Conservation (phyloP, 306 rosid genomes). For the Mucuna pruriens region DNA sequence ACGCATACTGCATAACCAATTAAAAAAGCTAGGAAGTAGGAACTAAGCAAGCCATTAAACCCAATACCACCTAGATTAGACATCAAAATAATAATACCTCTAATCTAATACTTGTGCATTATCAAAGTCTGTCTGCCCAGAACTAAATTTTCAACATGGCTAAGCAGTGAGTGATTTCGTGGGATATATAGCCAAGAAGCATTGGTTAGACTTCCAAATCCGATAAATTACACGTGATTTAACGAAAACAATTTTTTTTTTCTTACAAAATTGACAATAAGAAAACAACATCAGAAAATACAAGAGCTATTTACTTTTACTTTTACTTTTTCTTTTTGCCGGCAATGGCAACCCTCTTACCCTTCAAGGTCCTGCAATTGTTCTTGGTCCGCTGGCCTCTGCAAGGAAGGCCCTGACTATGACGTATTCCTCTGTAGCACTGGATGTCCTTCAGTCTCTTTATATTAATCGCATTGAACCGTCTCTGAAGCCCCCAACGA, state of each 20-base stretch:
- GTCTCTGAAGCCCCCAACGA: conserved; percentile 58
- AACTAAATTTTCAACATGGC: not conserved
- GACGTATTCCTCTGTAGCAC: conserved; percentile 91
- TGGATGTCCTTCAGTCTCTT: conserved; percentile 94
- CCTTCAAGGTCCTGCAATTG: conserved; percentile 93
- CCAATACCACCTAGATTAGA: not conserved
- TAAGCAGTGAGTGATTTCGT: not conserved
- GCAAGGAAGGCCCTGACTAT: conserved; percentile 90
- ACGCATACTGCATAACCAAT: not conserved
- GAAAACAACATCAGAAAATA: not conserved
- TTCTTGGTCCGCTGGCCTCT: conserved; percentile 95
- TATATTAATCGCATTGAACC: conserved; percentile 82
- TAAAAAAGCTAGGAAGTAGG: not conserved
- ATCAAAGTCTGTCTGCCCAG: not conserved
- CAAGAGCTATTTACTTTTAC: conserved; percentile 44
- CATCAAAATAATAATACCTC: not conserved
- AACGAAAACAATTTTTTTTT: conserved; percentile 7
- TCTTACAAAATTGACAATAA: not conserved
- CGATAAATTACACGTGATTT: conserved; percentile 27
- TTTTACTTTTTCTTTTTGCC: conserved; percentile 81
- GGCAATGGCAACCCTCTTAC: conserved; percentile 83
- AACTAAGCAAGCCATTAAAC: not conserved
- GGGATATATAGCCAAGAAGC: conserved; percentile 15
- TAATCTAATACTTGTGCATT: not conserved
- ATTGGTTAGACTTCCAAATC: conserved; percentile 19